These are phyloP conservation scores for Stephanodiscus minutulus DNA, from an alignment of 108 stramenopile genomes.

Conservation along the genomic window DNA sequence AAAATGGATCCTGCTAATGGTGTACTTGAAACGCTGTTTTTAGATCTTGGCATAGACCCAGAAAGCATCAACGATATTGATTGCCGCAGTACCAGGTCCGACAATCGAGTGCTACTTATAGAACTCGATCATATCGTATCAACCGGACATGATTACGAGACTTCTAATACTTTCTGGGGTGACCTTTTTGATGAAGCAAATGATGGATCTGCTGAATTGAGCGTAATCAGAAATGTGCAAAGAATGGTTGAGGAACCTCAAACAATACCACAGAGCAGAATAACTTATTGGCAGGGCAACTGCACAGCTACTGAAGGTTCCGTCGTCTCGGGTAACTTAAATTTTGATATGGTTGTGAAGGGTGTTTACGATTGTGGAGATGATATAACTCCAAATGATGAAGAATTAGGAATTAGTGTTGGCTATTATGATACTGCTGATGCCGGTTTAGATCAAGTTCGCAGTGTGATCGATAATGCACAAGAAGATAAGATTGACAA, in stretches of 20 bases:
- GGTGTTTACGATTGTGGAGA: neutral
- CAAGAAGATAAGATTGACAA: neutral
- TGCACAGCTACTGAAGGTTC: neutral
- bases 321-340: neutral
- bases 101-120: constrained; percentile 13
- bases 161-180: neutral
- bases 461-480: neutral
- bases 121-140: constrained; percentile 1
- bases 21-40: neutral
- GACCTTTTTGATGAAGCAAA: neutral
- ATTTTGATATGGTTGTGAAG: neutral
- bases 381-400: neutral
- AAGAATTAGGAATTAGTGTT: neutral
- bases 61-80: neutral
- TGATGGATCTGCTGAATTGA: neutral
- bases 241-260: neutral
- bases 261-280: neutral
- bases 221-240: neutral
- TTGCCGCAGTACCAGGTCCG: constrained; percentile 7
- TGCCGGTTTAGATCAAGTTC: neutral
- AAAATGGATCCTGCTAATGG: constrained; percentile 5
- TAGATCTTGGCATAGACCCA: neutral
- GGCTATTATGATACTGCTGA: neutral
- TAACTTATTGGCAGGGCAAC: neutral
- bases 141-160: constrained; percentile 4